These are phyloP conservation scores for Ceratobasidium sp. DNA, from an alignment of 1,284 basidiomycete genomes.

Conservation along the genomic window DNA sequence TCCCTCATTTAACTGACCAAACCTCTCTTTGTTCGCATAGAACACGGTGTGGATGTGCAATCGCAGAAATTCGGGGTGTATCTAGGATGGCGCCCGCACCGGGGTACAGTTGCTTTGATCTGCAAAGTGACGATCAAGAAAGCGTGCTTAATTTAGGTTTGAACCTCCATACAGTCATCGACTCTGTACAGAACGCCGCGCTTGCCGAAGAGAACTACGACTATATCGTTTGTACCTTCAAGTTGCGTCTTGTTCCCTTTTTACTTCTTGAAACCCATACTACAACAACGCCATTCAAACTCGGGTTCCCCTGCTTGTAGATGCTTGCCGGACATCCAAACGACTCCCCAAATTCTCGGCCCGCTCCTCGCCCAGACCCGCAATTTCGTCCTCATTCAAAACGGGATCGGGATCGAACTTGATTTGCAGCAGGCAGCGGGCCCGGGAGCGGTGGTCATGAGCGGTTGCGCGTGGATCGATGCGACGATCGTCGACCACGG, in stretches of 20 bases:
- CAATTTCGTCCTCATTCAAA: constrained; percentile 59
- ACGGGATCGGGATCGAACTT: constrained; percentile 61
- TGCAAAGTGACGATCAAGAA: constrained; percentile 8
- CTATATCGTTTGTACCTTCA: constrained; percentile 58
- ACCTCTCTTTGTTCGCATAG: constrained; percentile 51
- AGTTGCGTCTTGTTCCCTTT: constrained; percentile 51
- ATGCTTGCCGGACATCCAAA: constrained; percentile 56
- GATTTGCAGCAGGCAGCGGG: constrained; percentile 56
- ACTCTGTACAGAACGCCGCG: constrained; percentile 56
- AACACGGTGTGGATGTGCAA: constrained; percentile 56
- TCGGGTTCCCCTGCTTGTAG: constrained; percentile 45
- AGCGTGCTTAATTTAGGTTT: constrained; percentile 5
- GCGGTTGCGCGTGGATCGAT: constrained; percentile 61
- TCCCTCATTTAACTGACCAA: neutral
- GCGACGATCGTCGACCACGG: constrained; percentile 58
- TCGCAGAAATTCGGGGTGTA: constrained; percentile 55
- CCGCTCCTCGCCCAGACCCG: constrained; percentile 54
- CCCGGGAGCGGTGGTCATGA: constrained; percentile 56
- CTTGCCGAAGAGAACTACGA: constrained; percentile 54
- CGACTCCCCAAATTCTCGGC: constrained; percentile 55
- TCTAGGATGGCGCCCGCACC: constrained; percentile 56
- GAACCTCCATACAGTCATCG: constrained; percentile 53
- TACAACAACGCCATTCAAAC: neutral
- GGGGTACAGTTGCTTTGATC: constrained; percentile 52
- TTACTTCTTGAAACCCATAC: too few species aligned